Base-by-base conservation (phyloP, 106 monocot genomes). In the Dendrobium huoshanense region DNA sequence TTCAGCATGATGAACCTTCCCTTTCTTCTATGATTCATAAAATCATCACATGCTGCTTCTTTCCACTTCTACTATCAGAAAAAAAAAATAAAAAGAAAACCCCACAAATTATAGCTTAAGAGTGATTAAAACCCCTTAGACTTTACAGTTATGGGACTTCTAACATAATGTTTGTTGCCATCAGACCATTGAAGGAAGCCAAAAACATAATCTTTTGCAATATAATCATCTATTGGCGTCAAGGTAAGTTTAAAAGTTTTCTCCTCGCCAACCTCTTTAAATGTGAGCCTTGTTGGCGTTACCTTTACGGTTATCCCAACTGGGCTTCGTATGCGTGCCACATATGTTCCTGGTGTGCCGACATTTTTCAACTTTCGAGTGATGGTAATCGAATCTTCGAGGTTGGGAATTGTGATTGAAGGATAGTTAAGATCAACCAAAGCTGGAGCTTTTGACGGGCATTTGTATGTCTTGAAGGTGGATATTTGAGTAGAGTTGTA, bases 351-450 rank as follows among this genome's bases (percentile, higher is more conserved):
- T 0, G 90, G 88, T 0, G 75, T 16, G 16, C 92, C 95, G 0
- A 95, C 92, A 47, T 95, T 95, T 79, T 85, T 95, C 80, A 95
- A 19, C 44, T 44, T 85, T 1, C 92, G 78, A 0, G 55, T 76
- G 18, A 92, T 83, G 6, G 79, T 83, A 37, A 54, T 56, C 2
- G 75, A 44, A 33, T 74, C 51, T 2, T 56, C 73, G 64, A 95
- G 81, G 4, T 74, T 65, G 10, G 84, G 81, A 72, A 91, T 64
- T 7, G 88, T 59, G 77, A 91, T 86, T 16, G 88, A 86, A 45
- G 91, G 89, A 48, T 91, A 91, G 85, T 91, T 91, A 2, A 87
- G 51, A 59, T 91, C 86, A 25, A 84, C 75, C 31, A 81, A 9
- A 5, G 33, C 15, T 5, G 55, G 47, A 27, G 80, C 80, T 20